Conservation (phyloP, 352 stramenopile genomes). For the Phytopythium ostracodes region DNA sequence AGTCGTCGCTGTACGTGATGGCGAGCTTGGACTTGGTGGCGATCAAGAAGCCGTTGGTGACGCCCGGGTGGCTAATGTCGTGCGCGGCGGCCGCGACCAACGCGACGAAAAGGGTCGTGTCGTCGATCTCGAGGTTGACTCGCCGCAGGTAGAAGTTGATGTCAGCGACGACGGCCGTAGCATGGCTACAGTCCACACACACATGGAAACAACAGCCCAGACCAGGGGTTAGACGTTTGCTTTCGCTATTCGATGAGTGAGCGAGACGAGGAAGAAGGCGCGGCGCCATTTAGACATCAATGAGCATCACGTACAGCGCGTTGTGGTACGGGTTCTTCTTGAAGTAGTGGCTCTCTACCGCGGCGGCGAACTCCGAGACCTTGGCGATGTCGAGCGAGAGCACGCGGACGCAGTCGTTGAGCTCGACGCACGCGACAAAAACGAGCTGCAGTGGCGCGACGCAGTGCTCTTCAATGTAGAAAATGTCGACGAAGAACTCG, state of each 20-base stretch:
- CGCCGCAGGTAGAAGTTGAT: conserved; percentile 64
- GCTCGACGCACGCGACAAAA: conserved; percentile 50
- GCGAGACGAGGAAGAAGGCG: neutral
- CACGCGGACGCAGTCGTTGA: conserved; percentile 40
- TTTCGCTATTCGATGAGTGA: no score
- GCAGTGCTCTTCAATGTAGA: conserved; percentile 50
- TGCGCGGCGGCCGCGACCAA: conserved; percentile 87
- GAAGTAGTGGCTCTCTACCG: conserved; percentile 61
- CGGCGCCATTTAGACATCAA: neutral
- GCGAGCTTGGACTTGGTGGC: conserved; percentile 86
- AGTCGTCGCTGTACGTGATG: conserved; percentile 91
- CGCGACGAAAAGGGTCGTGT: conserved; percentile 51
- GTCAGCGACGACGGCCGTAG: conserved; percentile 52
- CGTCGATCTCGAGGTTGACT: conserved; percentile 52
- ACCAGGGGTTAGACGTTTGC: no score
- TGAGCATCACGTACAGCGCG: conserved; percentile 32
- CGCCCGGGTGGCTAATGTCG: conserved; percentile 90
- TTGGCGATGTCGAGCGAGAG: conserved; percentile 50
- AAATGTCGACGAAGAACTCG: conserved; percentile 62
- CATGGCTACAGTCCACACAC: no score
- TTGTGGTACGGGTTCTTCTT: conserved; percentile 75
- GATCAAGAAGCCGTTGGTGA: conserved; percentile 91
- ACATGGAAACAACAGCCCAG: no score
- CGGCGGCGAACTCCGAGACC: conserved; percentile 33
- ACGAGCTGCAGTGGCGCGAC: conserved; percentile 40